Conservation (phyloP, 1,284 basidiomycete species). For the Termitomyces sp. region DNA sequence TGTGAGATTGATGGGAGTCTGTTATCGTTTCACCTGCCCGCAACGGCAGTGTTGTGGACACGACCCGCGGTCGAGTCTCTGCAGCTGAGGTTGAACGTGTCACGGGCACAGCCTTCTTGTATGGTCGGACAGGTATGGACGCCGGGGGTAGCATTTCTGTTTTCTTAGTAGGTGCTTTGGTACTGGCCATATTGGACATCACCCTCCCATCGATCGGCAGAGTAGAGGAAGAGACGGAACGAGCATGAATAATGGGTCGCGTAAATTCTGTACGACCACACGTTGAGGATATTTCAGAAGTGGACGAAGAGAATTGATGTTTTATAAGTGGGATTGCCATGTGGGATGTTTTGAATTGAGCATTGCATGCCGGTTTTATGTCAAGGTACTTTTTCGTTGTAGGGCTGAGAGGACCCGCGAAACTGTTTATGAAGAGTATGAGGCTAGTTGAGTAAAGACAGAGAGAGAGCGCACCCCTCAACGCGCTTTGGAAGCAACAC, state of each 20-base stretch:
- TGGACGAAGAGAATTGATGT: conserved; percentile 17
- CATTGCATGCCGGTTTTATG: conserved; percentile 31
- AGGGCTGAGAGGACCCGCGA: conserved; percentile 69
- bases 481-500: conserved; percentile 63
- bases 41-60: conserved; percentile 9
- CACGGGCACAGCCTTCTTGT: conserved; percentile 15
- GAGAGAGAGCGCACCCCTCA: conserved; percentile 45
- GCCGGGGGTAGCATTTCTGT: conserved; percentile 21
- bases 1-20: background rate
- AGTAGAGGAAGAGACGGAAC: conserved; percentile 21
- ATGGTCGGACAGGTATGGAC: conserved; percentile 24
- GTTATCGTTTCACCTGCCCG: conserved; percentile 1
- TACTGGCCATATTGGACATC: background rate
- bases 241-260: conserved; percentile 14
- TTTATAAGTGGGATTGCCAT: conserved; percentile 1
- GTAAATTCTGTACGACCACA: conserved; percentile 10
- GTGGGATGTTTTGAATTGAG: conserved; percentile 2
- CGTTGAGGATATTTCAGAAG: conserved; percentile 18
- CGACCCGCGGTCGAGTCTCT: conserved; percentile 15
- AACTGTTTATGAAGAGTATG: conserved; percentile 38
- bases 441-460: conserved; percentile 8
- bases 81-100: conserved; percentile 15
- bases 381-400: conserved; percentile 76
- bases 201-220: conserved; percentile 6
- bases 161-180: conserved; percentile 12